These are phyloP conservation scores for Guadua angustifolia DNA, from an alignment of 176 grass and related monocot species.

Conservation along the genomic window DNA sequence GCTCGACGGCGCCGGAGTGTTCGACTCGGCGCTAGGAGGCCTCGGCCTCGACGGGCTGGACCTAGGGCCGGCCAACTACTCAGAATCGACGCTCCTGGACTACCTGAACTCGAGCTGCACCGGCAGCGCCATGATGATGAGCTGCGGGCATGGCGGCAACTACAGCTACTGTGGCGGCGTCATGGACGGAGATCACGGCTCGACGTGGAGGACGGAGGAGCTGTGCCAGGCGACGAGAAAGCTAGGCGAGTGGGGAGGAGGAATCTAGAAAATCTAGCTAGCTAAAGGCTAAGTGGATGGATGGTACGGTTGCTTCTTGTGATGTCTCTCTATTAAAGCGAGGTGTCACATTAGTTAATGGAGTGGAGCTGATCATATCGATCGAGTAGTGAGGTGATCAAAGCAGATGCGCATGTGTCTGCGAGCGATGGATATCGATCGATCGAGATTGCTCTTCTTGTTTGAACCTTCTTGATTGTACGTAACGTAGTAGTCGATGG, in stretches of 20 bases:
- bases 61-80: conserved; percentile 42
- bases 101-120: conserved; percentile 57
- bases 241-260: conserved; percentile 71
- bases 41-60: conserved; percentile 63
- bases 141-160: neutral
- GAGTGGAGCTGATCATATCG: conserved; percentile 40
- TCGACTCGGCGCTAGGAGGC: conserved; percentile 35
- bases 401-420: neutral
- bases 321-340: conserved; percentile 61
- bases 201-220: conserved; percentile 57
- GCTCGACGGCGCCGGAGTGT: conserved; percentile 11
- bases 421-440: neutral
- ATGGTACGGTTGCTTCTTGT: conserved; percentile 54
- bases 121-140: conserved; percentile 4
- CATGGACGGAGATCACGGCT: neutral
- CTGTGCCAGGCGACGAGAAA: conserved; percentile 63
- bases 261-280: conserved; percentile 57
- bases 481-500: neutral
- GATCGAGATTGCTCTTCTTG: conserved; percentile 23
- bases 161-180: neutral
- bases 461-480: conserved; percentile 12
- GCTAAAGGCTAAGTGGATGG: conserved; percentile 43
- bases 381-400: conserved; percentile 12
- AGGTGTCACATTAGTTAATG: conserved; percentile 52
- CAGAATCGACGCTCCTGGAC: conserved; percentile 53